Evolutionary conservation across 495 filamentous ascomycete genomes (phyloP).

Genomic region (Penicillium taxi): DNA sequence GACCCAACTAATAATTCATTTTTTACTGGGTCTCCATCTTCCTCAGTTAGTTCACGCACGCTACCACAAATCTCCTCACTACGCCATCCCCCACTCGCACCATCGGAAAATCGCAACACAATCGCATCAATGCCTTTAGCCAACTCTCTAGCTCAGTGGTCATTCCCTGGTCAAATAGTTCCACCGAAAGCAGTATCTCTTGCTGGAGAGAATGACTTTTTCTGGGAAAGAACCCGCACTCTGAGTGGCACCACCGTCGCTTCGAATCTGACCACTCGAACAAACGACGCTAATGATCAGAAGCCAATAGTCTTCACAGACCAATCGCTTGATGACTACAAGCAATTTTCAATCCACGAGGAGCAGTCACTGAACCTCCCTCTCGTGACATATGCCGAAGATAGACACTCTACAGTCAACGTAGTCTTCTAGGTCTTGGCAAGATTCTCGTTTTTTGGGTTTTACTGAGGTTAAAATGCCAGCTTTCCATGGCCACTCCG

Average conservation of each 20-base stretch:
- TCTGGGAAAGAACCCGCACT: constrained; percentile 31
- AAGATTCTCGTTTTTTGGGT: no score
- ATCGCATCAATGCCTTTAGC: constrained; percentile 16
- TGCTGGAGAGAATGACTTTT: constrained; percentile 16
- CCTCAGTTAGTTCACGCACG: constrained; percentile 17
- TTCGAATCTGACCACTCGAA: constrained; percentile 23
- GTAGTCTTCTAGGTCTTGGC: no score
- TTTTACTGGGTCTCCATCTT: constrained; percentile 8
- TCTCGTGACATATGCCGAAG: no score
- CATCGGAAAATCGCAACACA: constrained; percentile 17
- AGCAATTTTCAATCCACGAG: no score
- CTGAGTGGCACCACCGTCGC: constrained; percentile 35
- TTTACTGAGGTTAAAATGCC: no score
- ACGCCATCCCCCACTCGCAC: constrained; percentile 11
- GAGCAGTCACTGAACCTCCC: no score
- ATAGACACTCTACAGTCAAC: no score
- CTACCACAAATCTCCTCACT: constrained; percentile 15
- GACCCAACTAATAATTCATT: constrained; percentile 1
- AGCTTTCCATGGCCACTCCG: no score
- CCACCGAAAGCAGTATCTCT: constrained; percentile 12
- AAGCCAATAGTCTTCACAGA: no score
- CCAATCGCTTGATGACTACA: no score
- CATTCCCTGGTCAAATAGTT: constrained; percentile 14
- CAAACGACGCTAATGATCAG: constrained; percentile 8
- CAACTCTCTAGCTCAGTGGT: constrained; percentile 30